Percentiles rank a stretch among this genome's conserved stretches.
phyloP scores from a whole-genome alignment of 805 yeast species.

The Lachancea mirantina region DNA sequence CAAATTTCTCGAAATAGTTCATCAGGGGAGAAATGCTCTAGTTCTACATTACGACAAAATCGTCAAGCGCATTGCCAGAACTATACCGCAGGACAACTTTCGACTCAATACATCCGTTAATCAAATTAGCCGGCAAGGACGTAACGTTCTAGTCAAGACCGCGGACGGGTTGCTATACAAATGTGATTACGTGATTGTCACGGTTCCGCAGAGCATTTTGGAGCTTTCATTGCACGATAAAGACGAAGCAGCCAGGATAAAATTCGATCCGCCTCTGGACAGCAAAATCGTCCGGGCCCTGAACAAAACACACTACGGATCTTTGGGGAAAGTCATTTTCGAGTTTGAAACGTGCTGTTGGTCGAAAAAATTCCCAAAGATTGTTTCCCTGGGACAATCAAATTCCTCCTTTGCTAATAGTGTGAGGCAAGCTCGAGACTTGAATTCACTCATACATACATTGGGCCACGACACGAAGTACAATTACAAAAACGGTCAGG shows the following conservation, averaged over 20 bases:
- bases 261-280: constrained; percentile 53
- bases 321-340: constrained; percentile 64
- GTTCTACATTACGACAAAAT: constrained; percentile 50
- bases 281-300: constrained; percentile 37
- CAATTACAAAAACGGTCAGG: constrained; percentile 15
- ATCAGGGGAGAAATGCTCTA: constrained; percentile 72
- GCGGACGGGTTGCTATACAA: constrained; percentile 26
- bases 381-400: constrained; percentile 37
- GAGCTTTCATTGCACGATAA: constrained; percentile 29
- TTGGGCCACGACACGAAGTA: constrained; percentile 5
- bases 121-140: constrained; percentile 25
- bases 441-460: constrained; percentile 12
- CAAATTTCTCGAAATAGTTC: constrained; percentile 59
- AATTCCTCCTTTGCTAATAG: constrained; percentile 11
- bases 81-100: constrained; percentile 37
- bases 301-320: constrained; percentile 49
- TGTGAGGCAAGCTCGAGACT: constrained; percentile 17
- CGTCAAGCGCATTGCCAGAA: constrained; percentile 37
- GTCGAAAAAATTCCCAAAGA: constrained; percentile 46
- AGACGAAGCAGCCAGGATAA: constrained; percentile 38
- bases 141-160: constrained; percentile 31
- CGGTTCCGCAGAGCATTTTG: constrained; percentile 72
- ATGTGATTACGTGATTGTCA: constrained; percentile 57
- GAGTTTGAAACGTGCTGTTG: constrained; percentile 62
- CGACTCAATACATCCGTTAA: constrained; percentile 36